Evolutionary conservation across 345 rosid species (phyloP), one percentile per base, ranked within the genome.

Genomic region (Hypericum perforatum): DNA sequence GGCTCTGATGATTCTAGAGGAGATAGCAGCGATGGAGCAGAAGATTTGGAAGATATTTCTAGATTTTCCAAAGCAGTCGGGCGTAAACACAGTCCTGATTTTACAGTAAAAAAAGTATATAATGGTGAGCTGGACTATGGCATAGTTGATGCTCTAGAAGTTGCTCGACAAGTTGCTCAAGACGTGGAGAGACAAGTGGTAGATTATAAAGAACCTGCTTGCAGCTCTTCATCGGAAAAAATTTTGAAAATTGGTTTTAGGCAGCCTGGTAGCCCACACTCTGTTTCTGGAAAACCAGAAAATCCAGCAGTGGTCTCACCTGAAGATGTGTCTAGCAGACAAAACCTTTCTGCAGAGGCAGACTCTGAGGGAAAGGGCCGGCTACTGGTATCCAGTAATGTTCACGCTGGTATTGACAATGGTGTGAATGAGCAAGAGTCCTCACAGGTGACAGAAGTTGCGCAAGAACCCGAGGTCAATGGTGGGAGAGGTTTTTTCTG

Each of bases 111-210:
- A 59, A 72, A 67, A 56, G 74, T 70, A 14, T 70, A 86, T 48
- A 81, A 79, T 61, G 68, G 75, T 56, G 84, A 73, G 36, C 67
- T 64, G 12, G 98, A 92, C 43, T 80, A 77, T 68, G 95, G 91
- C 56, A 73, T 85, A 11, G 73, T 81, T 68, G 98, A 92, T 80
- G 91, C 98, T 60, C 68, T 92, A 49, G 94, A 85, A 67, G 82
- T 88, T 16, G 97, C 98, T 63, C 82, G 91, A 53, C 81, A 78
- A 64, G 89, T 92, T 49, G 98, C 98, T 49, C 89, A 78, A 64
- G 95, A 87, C 73, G 96, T 91, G 40, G 95, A 82, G 60, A 78
- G 84, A 72, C 95, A 88, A 63, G 89, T 82, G 32, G 63, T 66
- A 43, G 85, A 82, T 58, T 71, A 69, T 16, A 74, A 72, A 66